Evolutionary conservation across 345 rosid genomes (phyloP).

Genomic region (Excoecaria cochinchinensis): DNA sequence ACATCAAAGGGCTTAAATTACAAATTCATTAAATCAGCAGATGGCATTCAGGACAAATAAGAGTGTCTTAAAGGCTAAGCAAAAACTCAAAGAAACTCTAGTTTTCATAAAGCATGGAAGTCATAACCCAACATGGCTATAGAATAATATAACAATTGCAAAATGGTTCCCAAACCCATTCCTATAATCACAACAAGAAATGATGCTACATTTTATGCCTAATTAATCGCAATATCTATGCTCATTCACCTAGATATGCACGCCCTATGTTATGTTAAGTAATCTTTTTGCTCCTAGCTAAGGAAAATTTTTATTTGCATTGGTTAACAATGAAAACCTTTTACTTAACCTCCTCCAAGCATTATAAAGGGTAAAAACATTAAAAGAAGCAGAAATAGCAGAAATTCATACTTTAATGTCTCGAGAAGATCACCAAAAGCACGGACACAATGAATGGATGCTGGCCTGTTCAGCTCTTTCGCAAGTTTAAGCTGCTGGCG

Average conservation of each 20-base stretch:
- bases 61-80: neutral
- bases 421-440: slow-evolving; percentile 86
- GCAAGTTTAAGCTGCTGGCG: slow-evolving; percentile 82
- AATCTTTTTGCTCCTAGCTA: neutral
- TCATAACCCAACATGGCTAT: neutral
- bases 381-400: slow-evolving; percentile 1
- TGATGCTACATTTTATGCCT: neutral
- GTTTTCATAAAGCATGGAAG: neutral
- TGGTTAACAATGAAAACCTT: neutral
- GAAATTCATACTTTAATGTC: slow-evolving; percentile 55
- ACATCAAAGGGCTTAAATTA: neutral
- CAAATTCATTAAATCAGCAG: neutral
- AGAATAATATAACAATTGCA: neutral
- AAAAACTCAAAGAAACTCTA: neutral
- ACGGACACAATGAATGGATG: slow-evolving; percentile 82
- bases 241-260: neutral
- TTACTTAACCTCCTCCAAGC: neutral
- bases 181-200: neutral
- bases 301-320: neutral
- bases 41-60: neutral
- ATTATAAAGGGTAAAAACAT: neutral
- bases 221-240: neutral
- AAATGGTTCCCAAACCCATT: neutral
- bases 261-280: neutral
- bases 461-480: slow-evolving; percentile 74